Conservation (phyloP, 2,329 filamentous ascomycete genomes). For the Alternaria sp. region DNA sequence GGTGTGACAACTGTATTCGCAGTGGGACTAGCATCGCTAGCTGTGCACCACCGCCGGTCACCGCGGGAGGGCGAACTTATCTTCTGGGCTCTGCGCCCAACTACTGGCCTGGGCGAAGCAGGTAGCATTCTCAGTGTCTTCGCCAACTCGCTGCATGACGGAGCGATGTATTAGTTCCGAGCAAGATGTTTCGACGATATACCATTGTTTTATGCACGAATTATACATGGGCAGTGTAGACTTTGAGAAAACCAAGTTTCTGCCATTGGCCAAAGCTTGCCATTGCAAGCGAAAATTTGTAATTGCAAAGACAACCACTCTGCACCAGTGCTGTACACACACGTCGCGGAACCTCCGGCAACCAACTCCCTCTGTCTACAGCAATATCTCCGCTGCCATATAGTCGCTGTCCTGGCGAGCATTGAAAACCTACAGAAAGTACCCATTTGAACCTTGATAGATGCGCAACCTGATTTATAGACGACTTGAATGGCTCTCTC, state of each 20-base stretch:
- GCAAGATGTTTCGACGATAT: neutral
- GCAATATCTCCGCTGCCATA: neutral
- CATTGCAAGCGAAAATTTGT: neutral
- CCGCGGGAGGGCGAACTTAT: constrained; percentile 42
- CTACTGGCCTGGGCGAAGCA: constrained; percentile 37
- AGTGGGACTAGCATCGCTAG: constrained; percentile 35
- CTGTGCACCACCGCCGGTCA: constrained; percentile 40
- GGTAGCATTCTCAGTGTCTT: constrained; percentile 41
- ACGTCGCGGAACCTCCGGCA: neutral
- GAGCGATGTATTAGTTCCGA: constrained; percentile 15
- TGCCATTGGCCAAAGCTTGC: constrained; percentile 1
- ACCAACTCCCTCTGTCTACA: neutral
- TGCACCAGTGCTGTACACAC: neutral
- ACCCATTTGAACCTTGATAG: neutral
- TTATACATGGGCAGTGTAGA: neutral
- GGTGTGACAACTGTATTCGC: constrained; percentile 27
- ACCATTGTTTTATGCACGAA: neutral
- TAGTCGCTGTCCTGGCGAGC: neutral
- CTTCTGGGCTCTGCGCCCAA: constrained; percentile 42
- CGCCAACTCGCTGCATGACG: constrained; percentile 31
- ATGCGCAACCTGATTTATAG: neutral
- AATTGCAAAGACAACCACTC: neutral
- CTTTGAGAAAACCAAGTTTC: constrained; percentile 2
- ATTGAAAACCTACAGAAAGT: neutral
- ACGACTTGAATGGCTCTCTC: neutral